Percentiles rank a stretch among this genome's conserved stretches.
Conservation (phyloP, 1,284 basidiomycete genomes). For the Sanghuangporus baumii region DNA sequence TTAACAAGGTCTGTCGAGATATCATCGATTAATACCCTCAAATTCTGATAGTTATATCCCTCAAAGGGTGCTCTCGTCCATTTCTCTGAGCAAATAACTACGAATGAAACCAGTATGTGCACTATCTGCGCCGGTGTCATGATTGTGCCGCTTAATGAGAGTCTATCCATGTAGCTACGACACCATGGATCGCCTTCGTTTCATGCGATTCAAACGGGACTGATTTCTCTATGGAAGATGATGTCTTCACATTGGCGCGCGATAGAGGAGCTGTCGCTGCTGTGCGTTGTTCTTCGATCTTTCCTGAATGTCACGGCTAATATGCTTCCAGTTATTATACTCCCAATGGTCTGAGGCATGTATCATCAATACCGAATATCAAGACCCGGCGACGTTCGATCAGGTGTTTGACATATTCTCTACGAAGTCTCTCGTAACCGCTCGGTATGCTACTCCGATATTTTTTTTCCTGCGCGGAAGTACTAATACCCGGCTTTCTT, state of each 20-base stretch:
- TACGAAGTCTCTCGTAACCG: slow-evolving; percentile 42
- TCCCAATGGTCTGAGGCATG: slow-evolving; percentile 68
- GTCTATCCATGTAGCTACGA: slow-evolving; percentile 41
- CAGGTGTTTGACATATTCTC: slow-evolving; percentile 79
- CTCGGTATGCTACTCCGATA: slow-evolving; percentile 30
- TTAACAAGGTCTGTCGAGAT: slow-evolving; percentile 42
- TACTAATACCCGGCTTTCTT: neutral
- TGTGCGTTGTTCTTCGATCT: slow-evolving; percentile 34
- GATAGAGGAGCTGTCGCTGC: slow-evolving; percentile 76
- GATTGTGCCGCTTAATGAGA: neutral
- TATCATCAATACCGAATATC: slow-evolving; percentile 67
- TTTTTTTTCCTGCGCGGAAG: neutral
- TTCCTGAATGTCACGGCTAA: neutral
- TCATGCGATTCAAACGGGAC: slow-evolving; percentile 77
- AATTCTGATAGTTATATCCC: neutral
- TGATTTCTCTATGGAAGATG: slow-evolving; percentile 45
- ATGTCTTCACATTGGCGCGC: slow-evolving; percentile 77
- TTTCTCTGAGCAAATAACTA: slow-evolving; percentile 59
- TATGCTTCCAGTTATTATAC: slow-evolving; percentile 59
- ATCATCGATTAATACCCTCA: neutral
- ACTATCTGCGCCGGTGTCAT: neutral
- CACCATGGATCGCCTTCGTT: slow-evolving; percentile 87
- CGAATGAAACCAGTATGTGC: slow-evolving; percentile 25
- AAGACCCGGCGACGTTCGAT: slow-evolving; percentile 57
- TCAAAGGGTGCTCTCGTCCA: slow-evolving; percentile 70